A percentile compares a stretch with the other conserved stretches of the same genome.
These are phyloP conservation scores for Fusarium chaquense DNA, from an alignment of 2,329 filamentous ascomycete genomes.

Conservation along the genomic window DNA sequence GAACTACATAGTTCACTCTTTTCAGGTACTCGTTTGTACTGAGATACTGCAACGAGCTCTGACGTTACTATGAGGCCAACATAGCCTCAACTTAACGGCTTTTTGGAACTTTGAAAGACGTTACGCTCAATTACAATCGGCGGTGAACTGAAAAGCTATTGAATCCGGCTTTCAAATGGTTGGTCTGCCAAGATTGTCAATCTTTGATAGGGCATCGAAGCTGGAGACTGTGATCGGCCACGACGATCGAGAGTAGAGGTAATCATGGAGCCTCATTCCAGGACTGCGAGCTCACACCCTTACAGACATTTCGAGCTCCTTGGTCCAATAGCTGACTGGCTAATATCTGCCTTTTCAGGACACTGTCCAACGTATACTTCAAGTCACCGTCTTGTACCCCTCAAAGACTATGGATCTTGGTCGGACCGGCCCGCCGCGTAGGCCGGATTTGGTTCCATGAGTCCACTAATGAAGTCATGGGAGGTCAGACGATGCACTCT, in stretches of 20 bases:
- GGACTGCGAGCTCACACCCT: constrained; percentile 18
- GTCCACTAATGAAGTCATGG: constrained; percentile 8
- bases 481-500: constrained; percentile 8
- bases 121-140: constrained; percentile 17
- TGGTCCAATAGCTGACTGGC: constrained; percentile 4
- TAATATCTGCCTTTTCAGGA: constrained; percentile 8
- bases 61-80: constrained; percentile 19
- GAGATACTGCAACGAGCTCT: not conserved
- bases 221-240: not conserved
- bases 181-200: not conserved
- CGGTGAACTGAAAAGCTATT: constrained; percentile 4
- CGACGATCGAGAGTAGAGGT: not conserved
- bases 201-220: constrained; percentile 6
- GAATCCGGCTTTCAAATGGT: not conserved
- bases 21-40: not conserved
- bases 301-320: not conserved
- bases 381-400: constrained; percentile 15
- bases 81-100: not conserved
- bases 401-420: not conserved
- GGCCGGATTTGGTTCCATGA: not conserved
- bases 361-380: not conserved
- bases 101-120: constrained; percentile 1
- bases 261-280: not conserved
- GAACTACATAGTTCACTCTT: not conserved
- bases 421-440: constrained; percentile 13